Conservation (phyloP, 78 protist species). For the Diacronema lutheri region DNA sequence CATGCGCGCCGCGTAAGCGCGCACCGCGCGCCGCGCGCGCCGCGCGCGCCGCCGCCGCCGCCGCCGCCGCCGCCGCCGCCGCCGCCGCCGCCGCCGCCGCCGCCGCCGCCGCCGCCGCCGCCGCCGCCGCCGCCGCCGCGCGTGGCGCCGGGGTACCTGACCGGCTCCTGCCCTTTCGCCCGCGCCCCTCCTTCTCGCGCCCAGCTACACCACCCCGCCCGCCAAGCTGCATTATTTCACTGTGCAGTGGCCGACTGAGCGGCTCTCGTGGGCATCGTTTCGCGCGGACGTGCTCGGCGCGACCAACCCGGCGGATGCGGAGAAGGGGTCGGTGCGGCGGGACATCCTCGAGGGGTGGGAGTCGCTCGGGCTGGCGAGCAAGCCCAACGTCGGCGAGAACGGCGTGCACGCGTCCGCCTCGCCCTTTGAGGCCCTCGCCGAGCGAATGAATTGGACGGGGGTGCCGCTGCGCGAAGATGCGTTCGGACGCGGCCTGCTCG, state of each 20-base stretch:
- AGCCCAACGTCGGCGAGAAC: slow-evolving; percentile 46
- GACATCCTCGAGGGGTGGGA: neutral
- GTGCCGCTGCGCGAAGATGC: neutral
- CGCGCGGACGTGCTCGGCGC: slow-evolving; percentile 34
- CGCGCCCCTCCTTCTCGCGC: too few species aligned
- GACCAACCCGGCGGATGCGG: slow-evolving; percentile 35
- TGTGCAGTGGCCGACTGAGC: slow-evolving; percentile 23
- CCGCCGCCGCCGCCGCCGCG: too few species aligned
- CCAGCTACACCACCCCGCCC: neutral
- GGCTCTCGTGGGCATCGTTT: neutral
- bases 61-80: too few species aligned
- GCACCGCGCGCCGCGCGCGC: neutral
- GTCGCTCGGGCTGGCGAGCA: slow-evolving; percentile 25
- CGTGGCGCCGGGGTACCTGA: too few species aligned
- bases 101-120: too few species aligned
- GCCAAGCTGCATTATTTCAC: slow-evolving; percentile 20
- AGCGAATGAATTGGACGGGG: slow-evolving; percentile 28
- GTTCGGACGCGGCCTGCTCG: neutral
- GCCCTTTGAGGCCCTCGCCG: slow-evolving; percentile 29
- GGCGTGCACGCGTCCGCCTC: slow-evolving; percentile 46
- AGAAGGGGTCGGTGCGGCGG: slow-evolving; percentile 9
- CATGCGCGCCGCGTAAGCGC: slow-evolving; percentile 39
- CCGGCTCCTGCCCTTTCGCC: too few species aligned
- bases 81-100: too few species aligned
- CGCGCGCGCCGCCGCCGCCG: neutral